Conservation (phyloP, 148 eudicot genomes). For the Tetragonia tetragonoides region DNA sequence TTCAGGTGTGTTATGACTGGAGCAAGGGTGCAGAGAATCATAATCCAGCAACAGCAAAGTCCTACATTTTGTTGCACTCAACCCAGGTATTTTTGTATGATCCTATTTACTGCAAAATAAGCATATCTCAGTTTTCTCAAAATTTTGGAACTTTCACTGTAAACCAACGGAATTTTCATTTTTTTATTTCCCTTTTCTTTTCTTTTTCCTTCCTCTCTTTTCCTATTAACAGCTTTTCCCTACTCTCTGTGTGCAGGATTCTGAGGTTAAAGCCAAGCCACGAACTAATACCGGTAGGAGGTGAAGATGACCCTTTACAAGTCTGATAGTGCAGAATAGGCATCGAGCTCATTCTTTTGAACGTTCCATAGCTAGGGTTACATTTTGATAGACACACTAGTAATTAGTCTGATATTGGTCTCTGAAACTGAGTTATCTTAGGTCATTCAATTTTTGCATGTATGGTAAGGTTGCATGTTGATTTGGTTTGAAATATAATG, state of each 20-base stretch:
- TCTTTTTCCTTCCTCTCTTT: neutral
- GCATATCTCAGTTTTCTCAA: neutral
- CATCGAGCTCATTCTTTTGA: neutral
- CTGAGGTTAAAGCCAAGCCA: conserved; percentile 42
- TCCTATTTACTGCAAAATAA: neutral
- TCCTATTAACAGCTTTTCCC: neutral
- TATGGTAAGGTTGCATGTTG: neutral
- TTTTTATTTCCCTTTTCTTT: neutral
- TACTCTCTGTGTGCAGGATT: conserved; percentile 22
- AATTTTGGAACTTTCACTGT: neutral
- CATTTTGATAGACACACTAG: no score
- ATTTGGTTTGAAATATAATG: neutral
- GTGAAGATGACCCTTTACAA: conserved; percentile 13
- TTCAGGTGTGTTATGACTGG: conserved; percentile 95
- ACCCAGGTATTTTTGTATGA: conserved; percentile 53
- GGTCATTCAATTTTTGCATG: neutral
- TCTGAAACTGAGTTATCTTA: neutral
- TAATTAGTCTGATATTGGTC: neutral
- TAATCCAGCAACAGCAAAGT: conserved; percentile 83
- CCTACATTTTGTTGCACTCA: conserved; percentile 58
- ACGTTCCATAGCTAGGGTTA: neutral
- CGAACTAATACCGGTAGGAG: conserved; percentile 27
- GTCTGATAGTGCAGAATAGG: conserved; percentile 7
- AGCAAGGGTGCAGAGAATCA: conserved; percentile 98
- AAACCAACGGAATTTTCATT: neutral